A percentile compares a stretch with the other conserved stretches of the same genome.
phyloP scores from a whole-genome alignment of 2,329 filamentous ascomycete genomes.

The Cucurbitaria berberidis region DNA sequence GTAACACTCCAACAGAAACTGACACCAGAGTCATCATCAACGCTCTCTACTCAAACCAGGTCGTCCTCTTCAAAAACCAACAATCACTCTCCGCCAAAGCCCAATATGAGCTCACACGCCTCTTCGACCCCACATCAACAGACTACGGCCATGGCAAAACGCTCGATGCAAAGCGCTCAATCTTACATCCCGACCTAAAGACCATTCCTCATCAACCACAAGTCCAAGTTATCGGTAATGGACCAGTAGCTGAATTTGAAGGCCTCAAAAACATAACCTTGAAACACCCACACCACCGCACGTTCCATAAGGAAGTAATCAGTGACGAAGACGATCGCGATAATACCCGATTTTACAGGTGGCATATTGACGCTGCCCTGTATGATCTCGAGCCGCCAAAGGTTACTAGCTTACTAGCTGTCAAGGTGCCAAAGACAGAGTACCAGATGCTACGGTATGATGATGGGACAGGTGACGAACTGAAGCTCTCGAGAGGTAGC shows the following conservation, averaged over 20 bases:
- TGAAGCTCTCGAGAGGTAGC: conserved; percentile 74
- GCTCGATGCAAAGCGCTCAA: conserved; percentile 67
- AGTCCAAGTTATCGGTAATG: conserved; percentile 81
- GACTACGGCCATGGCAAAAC: conserved; percentile 80
- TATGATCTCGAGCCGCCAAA: conserved; percentile 77
- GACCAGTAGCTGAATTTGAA: conserved; percentile 71
- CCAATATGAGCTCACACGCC: conserved; percentile 75
- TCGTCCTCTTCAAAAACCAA: conserved; percentile 75
- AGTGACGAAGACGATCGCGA: conserved; percentile 65
- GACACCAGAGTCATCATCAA: conserved; percentile 70
- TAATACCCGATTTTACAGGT: conserved; percentile 71
- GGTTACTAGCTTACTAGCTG: conserved; percentile 75
- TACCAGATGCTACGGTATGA: conserved; percentile 74
- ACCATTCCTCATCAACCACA: conserved; percentile 81
- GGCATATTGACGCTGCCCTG: conserved; percentile 81
- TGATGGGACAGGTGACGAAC: conserved; percentile 69
- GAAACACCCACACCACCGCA: conserved; percentile 77
- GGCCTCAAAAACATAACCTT: conserved; percentile 71
- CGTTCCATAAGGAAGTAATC: conserved; percentile 72
- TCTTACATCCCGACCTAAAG: conserved; percentile 80
- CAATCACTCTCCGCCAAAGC: conserved; percentile 68
- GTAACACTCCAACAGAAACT: conserved; percentile 27
- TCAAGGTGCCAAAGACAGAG: conserved; percentile 71
- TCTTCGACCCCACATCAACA: conserved; percentile 70
- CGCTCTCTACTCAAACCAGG: conserved; percentile 70